These are phyloP conservation scores for Cenchrus fungigraminus DNA, from an alignment of 176 grass and related monocot genomes.

Conservation along the genomic window DNA sequence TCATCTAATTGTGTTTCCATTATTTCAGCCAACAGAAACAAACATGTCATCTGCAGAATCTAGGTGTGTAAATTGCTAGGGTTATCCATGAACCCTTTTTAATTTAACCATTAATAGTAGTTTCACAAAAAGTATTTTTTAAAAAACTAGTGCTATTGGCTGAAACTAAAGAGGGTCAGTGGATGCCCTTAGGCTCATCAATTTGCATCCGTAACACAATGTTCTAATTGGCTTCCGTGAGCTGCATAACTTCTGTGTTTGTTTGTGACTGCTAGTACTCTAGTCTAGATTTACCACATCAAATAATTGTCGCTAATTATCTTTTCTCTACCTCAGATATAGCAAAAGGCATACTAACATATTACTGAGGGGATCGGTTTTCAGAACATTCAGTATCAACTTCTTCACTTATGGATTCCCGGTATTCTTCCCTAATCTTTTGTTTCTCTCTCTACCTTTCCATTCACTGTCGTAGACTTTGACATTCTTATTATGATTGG, in stretches of 20 bases:
- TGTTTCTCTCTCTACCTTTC: slow-evolving; percentile 8
- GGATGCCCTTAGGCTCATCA: not conserved
- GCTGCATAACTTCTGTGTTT: slow-evolving; percentile 14
- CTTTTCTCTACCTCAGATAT: slow-evolving; percentile 57
- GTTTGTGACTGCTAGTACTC: slow-evolving; percentile 5
- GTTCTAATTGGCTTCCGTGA: slow-evolving; percentile 5
- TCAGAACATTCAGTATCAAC: slow-evolving; percentile 87
- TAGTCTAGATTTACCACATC: not conserved
- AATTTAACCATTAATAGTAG: no score
- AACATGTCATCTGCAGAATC: not conserved
- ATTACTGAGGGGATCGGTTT: slow-evolving; percentile 71
- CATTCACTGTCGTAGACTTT: slow-evolving; percentile 20
- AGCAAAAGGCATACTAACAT: slow-evolving; percentile 84
- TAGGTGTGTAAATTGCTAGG: not conserved
- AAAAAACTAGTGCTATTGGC: not conserved
- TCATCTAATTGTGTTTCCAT: slow-evolving; percentile 20
- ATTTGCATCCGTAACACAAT: slow-evolving; percentile 8
- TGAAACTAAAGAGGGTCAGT: not conserved
- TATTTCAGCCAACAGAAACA: slow-evolving; percentile 9
- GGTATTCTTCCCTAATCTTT: slow-evolving; percentile 55
- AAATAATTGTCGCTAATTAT: slow-evolving; percentile 36
- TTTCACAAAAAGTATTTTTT: not conserved
- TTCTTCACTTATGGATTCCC: slow-evolving; percentile 99
- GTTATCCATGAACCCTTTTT: not conserved
- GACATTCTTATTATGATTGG: slow-evolving; percentile 31